Evolutionary conservation across 768 basidiomycete genomes (phyloP), one percentile per base, ranked within the genome.

Genomic region (Trametes cinnabarina): DNA sequence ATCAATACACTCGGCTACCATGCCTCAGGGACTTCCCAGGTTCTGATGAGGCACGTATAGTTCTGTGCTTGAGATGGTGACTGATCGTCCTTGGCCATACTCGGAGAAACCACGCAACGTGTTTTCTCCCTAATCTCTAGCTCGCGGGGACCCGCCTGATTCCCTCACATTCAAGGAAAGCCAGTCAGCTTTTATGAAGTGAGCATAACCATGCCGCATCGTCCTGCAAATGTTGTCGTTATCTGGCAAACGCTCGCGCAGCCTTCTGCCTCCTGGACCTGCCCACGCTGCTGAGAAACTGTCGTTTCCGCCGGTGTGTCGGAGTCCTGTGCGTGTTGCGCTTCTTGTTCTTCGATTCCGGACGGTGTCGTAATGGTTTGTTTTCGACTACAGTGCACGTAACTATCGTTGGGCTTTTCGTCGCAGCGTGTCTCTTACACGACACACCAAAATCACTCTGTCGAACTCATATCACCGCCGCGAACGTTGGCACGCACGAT

Each of bases 11-110:
- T 51, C 49, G 47, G 53, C 28, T 47, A 47, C 59, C 53, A 60
- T 19, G 22, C 42, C 15, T 32, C 28, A 44, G 15, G 26, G 37
- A 20, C 55, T 56, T 47, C 60, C 47, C 47, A 17, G 9, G 15
- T 60, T 44, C 59, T 50, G 43, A 39, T 50, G 28, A 57, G 55
- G 55, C 41, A 51, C 39, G 39, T 23, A 40, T 20, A 39, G 23
- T 35, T 46, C 51, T 15, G 23, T 46, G 17, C 30, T 48, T n/a
- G 51, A 56, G 37, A 47, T 47, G 43, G 43, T 37, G 46, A 39
- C 49, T 55, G 60, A 61, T 61, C 60, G 54, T 61, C 60, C 12
- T 8, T 28, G 39, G 19, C 54, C 28, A 52, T 56, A 52, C 55
- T 42, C 25, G 60, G 60, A n/a, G 34, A 52, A 47, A 30, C 44